Conservation (phyloP, 2,329 filamentous ascomycete genomes). For the Coniochaeta hoffmannii region DNA sequence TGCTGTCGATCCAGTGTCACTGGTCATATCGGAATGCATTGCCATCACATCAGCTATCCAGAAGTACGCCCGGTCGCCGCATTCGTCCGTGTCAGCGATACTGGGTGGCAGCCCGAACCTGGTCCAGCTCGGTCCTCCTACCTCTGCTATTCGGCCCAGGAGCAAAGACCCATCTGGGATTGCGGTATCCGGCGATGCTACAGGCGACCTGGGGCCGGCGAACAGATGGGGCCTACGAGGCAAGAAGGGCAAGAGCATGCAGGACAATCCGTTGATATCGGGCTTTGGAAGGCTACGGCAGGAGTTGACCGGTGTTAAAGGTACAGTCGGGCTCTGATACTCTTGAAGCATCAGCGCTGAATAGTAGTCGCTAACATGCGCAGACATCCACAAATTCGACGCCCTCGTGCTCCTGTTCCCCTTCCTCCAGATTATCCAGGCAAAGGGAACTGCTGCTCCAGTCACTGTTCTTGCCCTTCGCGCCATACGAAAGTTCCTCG, state of each 20-base stretch:
- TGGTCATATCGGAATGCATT: slow-evolving; percentile 98
- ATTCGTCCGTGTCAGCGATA: slow-evolving; percentile 93
- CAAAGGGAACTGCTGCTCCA: slow-evolving; percentile 89
- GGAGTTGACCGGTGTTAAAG: slow-evolving; percentile 79
- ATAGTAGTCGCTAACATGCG: background rate
- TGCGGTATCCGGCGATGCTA: slow-evolving; percentile 28
- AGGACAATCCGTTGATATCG: slow-evolving; percentile 93
- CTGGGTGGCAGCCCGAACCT: slow-evolving; percentile 67
- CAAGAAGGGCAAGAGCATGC: slow-evolving; percentile 94
- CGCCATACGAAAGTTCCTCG: slow-evolving; percentile 92
- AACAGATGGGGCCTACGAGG: slow-evolving; percentile 91
- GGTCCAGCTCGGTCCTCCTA: slow-evolving; percentile 43
- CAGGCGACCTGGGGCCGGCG: slow-evolving; percentile 52
- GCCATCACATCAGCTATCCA: slow-evolving; percentile 97
- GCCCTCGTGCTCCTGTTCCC: slow-evolving; percentile 83
- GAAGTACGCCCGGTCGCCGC: slow-evolving; percentile 91
- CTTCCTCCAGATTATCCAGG: slow-evolving; percentile 93
- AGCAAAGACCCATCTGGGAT: slow-evolving; percentile 32
- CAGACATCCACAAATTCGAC: slow-evolving; percentile 83
- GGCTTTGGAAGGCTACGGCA: slow-evolving; percentile 85
- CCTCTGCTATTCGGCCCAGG: slow-evolving; percentile 29
- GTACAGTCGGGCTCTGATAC: slow-evolving; percentile 32
- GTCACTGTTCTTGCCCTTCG: slow-evolving; percentile 93
- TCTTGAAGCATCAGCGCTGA: background rate
- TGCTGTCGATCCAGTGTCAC: slow-evolving; percentile 80